Conservation (phyloP, 305 asterid species). For the Stenogyne calaminthoides region DNA sequence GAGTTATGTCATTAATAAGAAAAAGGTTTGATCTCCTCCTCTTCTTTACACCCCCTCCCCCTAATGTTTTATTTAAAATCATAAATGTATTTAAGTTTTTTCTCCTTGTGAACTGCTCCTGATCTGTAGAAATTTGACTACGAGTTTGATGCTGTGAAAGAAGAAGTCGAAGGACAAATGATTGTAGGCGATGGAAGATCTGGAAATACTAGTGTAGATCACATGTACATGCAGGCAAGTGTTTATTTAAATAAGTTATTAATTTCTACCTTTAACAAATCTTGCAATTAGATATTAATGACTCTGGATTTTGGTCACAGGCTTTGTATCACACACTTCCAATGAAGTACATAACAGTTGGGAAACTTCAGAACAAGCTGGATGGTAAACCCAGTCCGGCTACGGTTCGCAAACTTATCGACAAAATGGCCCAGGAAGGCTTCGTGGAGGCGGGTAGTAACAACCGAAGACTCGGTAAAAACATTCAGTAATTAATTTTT, state of each 20-base stretch:
- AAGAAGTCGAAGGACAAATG: constrained; percentile 55
- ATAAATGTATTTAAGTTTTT: constrained; percentile 15
- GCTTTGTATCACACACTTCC: constrained; percentile 90
- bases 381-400: constrained; percentile 67
- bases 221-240: constrained; percentile 82
- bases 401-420: constrained; percentile 76
- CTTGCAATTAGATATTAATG: constrained; percentile 6
- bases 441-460: constrained; percentile 67
- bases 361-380: constrained; percentile 77
- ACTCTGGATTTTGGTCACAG: constrained; percentile 46
- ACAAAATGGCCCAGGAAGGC: constrained; percentile 87
- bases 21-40: constrained; percentile 48
- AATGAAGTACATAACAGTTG: constrained; percentile 58
- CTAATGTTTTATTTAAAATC: neutral
- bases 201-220: constrained; percentile 44
- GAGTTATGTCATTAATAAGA: constrained; percentile 55
- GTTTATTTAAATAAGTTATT: neutral
- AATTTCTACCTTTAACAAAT: neutral
- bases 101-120: constrained; percentile 30
- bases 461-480: constrained; percentile 79
- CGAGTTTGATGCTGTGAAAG: constrained; percentile 84
- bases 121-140: constrained; percentile 52
- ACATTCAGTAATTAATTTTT: constrained; percentile 2
- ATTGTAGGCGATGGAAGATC: constrained; percentile 35
- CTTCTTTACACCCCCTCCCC: constrained; percentile 11